Conservation (phyloP, 768 basidiomycete species). For the Nevesoporus exiguus region DNA sequence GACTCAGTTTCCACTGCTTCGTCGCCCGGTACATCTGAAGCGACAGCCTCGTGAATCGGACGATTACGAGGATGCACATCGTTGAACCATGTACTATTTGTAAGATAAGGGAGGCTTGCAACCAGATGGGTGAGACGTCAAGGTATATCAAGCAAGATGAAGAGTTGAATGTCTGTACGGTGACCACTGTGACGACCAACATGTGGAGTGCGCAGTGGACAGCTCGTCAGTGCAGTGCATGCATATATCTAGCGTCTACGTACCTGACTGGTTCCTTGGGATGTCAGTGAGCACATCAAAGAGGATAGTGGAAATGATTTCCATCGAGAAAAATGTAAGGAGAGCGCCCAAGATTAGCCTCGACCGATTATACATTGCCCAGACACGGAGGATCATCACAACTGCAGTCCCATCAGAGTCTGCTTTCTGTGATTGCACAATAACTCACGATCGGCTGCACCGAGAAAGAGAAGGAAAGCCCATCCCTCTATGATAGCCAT, state of each 20-base stretch:
- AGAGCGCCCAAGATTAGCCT: neutral
- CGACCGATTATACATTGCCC: neutral
- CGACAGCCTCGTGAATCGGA: neutral
- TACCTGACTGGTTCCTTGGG: neutral
- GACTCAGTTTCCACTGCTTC: neutral
- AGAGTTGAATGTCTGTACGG: neutral
- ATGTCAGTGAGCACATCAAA: neutral
- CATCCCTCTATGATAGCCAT: neutral
- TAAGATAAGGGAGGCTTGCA: neutral
- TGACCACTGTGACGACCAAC: neutral
- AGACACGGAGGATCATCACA: neutral
- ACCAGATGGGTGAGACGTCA: neutral
- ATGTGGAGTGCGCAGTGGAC: too few relatives aligned
- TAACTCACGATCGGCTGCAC: neutral
- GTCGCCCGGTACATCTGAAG: neutral
- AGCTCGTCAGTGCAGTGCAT: neutral
- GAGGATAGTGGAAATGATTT: neutral
- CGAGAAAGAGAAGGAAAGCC: neutral
- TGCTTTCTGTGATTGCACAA: neutral
- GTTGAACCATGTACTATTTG: neutral
- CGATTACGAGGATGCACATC: neutral
- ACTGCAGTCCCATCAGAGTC: neutral
- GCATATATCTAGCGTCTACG: neutral
- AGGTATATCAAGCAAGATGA: neutral
- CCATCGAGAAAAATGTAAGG: neutral